phyloP scores from a whole-genome alignment of 2,329 filamentous ascomycete species.

The Verticillium zaregamsianum region DNA sequence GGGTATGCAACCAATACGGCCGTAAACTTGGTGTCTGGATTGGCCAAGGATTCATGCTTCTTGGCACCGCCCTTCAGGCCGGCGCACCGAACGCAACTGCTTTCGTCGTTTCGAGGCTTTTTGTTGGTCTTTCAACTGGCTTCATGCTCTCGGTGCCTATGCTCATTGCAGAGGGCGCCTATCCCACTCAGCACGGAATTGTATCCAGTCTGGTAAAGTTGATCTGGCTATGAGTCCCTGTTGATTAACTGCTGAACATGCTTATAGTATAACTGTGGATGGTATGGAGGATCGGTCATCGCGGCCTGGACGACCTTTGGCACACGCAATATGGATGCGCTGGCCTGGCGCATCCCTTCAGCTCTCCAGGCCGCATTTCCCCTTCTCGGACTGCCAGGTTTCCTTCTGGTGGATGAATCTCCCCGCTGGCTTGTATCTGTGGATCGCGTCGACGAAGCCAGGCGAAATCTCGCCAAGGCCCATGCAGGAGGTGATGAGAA shows the following conservation, averaged over 20 bases:
- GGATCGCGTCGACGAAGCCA: slow-evolving; percentile 29
- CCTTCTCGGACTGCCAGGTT: slow-evolving; percentile 42
- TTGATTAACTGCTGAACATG: background rate
- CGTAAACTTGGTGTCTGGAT: slow-evolving; percentile 48
- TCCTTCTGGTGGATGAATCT: slow-evolving; percentile 44
- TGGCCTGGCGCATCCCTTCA: slow-evolving; percentile 48
- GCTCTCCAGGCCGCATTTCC: slow-evolving; percentile 45
- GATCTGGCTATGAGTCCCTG: background rate
- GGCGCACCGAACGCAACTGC: slow-evolving; percentile 31
- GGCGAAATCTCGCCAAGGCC: slow-evolving; percentile 27
- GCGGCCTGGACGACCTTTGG: slow-evolving; percentile 48
- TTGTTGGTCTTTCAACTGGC: slow-evolving; percentile 43
- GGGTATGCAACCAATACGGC: slow-evolving; percentile 50
- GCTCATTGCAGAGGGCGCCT: slow-evolving; percentile 48
- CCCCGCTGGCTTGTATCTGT: slow-evolving; percentile 35
- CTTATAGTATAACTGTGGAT: slow-evolving; percentile 45
- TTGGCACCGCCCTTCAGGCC: slow-evolving; percentile 53
- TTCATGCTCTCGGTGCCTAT: slow-evolving; percentile 42
- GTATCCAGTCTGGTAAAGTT: slow-evolving; percentile 37
- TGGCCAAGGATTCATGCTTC: slow-evolving; percentile 50
- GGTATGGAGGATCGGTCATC: slow-evolving; percentile 44
- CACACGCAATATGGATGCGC: slow-evolving; percentile 42
- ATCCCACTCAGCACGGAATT: slow-evolving; percentile 43
- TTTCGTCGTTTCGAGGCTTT: slow-evolving; percentile 51
- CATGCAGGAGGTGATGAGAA: slow-evolving; percentile 25